These are phyloP conservation scores for Acorus gramineus DNA, from an alignment of 106 monocot species.

Conservation along the genomic window DNA sequence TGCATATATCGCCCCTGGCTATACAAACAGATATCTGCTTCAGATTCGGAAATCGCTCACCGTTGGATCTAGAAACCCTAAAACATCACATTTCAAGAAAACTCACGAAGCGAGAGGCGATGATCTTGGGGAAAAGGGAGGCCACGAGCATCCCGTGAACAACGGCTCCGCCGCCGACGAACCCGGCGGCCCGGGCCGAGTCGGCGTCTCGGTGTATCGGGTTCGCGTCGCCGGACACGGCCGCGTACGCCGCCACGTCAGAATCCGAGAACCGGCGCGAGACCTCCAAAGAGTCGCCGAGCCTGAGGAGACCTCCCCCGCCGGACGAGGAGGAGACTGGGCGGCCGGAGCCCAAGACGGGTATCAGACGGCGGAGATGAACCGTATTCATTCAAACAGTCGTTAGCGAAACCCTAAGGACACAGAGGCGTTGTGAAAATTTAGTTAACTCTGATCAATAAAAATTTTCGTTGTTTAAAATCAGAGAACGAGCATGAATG, in stretches of 20 bases:
- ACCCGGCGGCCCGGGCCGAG: constrained; percentile 41
- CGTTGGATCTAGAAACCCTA: neutral
- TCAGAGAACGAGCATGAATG: too few species aligned
- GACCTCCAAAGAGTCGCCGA: constrained; percentile 42
- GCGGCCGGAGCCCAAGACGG: too few species aligned
- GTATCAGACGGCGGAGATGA: too few species aligned
- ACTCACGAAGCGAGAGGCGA: constrained; percentile 67
- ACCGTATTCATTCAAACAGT: too few species aligned
- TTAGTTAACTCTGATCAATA: too few species aligned
- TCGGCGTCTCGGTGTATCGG: constrained; percentile 59
- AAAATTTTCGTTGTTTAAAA: too few species aligned
- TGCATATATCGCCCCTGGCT: constrained; percentile 83
- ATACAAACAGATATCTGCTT: neutral
- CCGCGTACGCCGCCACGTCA: constrained; percentile 51
- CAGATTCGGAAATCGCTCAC: neutral
- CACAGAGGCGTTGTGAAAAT: too few species aligned
- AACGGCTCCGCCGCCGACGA: constrained; percentile 36
- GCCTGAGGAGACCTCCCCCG: constrained; percentile 6
- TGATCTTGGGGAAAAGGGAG: constrained; percentile 70
- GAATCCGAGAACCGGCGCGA: constrained; percentile 36
- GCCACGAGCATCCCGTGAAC: constrained; percentile 93
- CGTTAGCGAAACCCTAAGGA: too few species aligned
- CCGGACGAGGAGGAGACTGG: too few species aligned
- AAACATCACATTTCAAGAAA: neutral
- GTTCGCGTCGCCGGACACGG: constrained; percentile 62